phyloP scores from a whole-genome alignment of 2,329 filamentous ascomycete species.

The Exophiala bonariae region DNA sequence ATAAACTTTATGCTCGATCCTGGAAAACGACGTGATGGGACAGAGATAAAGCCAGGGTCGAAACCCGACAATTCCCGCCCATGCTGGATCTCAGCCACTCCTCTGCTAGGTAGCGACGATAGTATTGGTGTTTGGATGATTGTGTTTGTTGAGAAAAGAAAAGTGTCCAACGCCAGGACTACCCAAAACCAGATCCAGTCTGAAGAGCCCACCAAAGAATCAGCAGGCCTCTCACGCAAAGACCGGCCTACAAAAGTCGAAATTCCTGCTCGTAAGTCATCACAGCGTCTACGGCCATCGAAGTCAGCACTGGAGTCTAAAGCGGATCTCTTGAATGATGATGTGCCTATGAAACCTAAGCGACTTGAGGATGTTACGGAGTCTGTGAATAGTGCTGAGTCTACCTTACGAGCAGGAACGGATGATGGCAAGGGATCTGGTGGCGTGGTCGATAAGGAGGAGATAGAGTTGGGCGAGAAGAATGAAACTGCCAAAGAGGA shows the following conservation, averaged over 20 bases:
- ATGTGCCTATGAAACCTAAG: slow-evolving; percentile 11
- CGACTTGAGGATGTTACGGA: slow-evolving; percentile 1
- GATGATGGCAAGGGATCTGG: not conserved
- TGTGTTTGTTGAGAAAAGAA: slow-evolving; percentile 42
- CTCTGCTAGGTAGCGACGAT: slow-evolving; percentile 43
- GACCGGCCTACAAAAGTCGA: slow-evolving; percentile 1
- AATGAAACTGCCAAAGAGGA: not conserved
- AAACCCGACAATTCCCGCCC: slow-evolving; percentile 21
- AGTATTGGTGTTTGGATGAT: slow-evolving; percentile 50
- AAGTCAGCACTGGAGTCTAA: not conserved
- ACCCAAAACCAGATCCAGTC: not conserved
- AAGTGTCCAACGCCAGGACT: slow-evolving; percentile 1
- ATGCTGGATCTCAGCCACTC: slow-evolving; percentile 47
- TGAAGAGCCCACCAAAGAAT: not conserved
- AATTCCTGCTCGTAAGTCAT: not conserved
- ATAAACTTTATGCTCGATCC: slow-evolving; percentile 37
- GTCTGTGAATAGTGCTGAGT: not conserved
- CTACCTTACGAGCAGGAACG: not conserved
- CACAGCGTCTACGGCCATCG: not conserved
- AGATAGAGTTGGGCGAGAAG: not conserved
- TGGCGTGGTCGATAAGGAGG: no score
- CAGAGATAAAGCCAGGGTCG: slow-evolving; percentile 11
- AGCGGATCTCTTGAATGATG: not conserved
- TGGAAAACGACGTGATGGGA: slow-evolving; percentile 20
- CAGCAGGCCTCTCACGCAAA: no score